Evolutionary conservation across 2,329 filamentous ascomycete genomes (phyloP), one percentile per base, ranked within the genome.

Genomic region (Coniochaeta sp.): DNA sequence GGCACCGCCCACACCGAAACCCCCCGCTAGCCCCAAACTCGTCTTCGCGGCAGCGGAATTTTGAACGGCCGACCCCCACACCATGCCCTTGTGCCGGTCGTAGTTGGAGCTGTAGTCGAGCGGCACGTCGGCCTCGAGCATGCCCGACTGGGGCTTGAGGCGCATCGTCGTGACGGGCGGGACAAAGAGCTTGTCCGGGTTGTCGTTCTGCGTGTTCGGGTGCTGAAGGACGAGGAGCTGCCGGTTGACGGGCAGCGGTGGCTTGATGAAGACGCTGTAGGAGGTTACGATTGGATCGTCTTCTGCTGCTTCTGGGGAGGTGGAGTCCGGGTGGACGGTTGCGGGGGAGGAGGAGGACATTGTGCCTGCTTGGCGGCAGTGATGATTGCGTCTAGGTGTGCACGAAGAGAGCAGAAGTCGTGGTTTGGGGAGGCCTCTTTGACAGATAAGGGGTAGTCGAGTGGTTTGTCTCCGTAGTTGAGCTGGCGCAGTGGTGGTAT

Each of bases 61-160:
- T 51, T 83, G 76, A 57, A 97, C 73, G 1, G 87, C 83, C 62
- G 88, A 82, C 16, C 91, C 94, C 81, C 90, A 97, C 57, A 82
- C 79, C 49, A 94, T 72, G 47, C 90, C 92, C 71, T 92, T 91
- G 58, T 81, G 79, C 58, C 86, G 81, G 71, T 97, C 91, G 74
- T 96, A 97, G 63, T 89, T 86, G 54, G 67, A 68, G 52, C 76
- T 74, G 56, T 83, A 84, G 72, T 85, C 83, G 60, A 96, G 76
- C 4, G 90, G 89, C n/a, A 96, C 79, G 66, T 99, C 94, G 50
- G 97, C 77, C 71, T 99, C 94, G 52, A 96, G 76, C 71, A 96
- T 88, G 52, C 91, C 91, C 0, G 88, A 82, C 52, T 79, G 73
- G 13, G 85, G 80, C 73, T 97, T 99, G 66, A 96, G 74, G 58